These are phyloP conservation scores for Trichomonas vaginalis DNA, from an alignment of 208 protist genomes.

Conservation along the genomic window DNA sequence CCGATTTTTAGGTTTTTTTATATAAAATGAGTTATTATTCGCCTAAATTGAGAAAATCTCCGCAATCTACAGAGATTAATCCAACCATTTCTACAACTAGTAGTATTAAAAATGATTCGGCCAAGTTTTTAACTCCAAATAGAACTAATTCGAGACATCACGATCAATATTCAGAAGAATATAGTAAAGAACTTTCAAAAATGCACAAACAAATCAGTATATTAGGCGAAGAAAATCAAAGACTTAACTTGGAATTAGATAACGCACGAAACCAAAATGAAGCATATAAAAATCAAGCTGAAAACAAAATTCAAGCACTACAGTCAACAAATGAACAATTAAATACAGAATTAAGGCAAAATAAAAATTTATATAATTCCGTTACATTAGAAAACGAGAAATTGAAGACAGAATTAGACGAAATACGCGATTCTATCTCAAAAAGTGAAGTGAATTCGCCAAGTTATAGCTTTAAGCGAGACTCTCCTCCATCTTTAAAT, in stretches of 20 bases:
- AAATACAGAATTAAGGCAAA: background rate
- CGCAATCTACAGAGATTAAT: background rate
- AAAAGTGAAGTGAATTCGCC: too few relatives aligned
- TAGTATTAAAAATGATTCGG: background rate
- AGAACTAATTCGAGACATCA: background rate
- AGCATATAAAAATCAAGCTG: background rate
- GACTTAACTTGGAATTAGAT: background rate
- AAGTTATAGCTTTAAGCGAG: background rate
- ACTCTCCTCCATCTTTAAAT: background rate
- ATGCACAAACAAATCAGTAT: background rate
- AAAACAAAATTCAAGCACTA: background rate
- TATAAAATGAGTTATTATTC: background rate
- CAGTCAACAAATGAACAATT: background rate
- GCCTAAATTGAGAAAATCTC: background rate
- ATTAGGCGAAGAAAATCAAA: background rate
- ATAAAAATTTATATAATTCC: background rate
- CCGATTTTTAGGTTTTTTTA: too few relatives aligned
- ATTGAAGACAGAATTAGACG: background rate
- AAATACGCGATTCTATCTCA: background rate
- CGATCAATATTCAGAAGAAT: background rate
- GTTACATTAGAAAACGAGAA: background rate
- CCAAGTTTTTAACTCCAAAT: background rate
- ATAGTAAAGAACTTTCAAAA: background rate
- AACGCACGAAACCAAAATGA: background rate
- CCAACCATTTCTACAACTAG: background rate